These are phyloP conservation scores for Epicoccum nigrum DNA, from an alignment of 2,329 filamentous ascomycete species.

Conservation along the genomic window DNA sequence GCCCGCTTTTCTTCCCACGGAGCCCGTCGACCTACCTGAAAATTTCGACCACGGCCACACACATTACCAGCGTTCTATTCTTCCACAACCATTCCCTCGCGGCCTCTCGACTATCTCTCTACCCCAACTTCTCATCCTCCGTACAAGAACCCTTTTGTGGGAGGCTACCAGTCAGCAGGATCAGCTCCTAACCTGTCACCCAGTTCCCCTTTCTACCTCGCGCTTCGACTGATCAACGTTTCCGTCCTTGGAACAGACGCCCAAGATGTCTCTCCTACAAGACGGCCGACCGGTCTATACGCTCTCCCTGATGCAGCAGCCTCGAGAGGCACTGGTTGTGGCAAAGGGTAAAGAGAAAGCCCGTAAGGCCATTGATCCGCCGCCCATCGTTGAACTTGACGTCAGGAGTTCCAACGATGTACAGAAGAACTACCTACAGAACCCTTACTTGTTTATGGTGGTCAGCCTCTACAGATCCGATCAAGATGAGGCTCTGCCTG, in stretches of 20 bases:
- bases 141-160: neutral
- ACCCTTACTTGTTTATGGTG: constrained; percentile 69
- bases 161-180: neutral
- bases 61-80: neutral
- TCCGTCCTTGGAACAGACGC: constrained; percentile 1
- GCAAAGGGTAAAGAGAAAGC: constrained; percentile 76
- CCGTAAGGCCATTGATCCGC: constrained; percentile 86
- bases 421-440: constrained; percentile 68
- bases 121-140: neutral
- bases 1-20: constrained; percentile 7
- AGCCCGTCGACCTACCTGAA: constrained; percentile 3
- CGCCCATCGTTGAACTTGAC: constrained; percentile 78
- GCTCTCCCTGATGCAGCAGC: constrained; percentile 62
- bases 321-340: constrained; percentile 69
- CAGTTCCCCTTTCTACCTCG: neutral
- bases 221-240: neutral
- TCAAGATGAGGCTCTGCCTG: constrained; percentile 52
- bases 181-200: neutral
- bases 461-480: constrained; percentile 59
- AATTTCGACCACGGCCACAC: neutral
- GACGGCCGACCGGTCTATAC: constrained; percentile 1
- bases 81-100: neutral
- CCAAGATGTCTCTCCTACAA: constrained; percentile 13
- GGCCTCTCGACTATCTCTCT: neutral
- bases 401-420: constrained; percentile 59